phyloP scores from a whole-genome alignment of 768 basidiomycete species.

The Pleurotus salmoneostramineus region DNA sequence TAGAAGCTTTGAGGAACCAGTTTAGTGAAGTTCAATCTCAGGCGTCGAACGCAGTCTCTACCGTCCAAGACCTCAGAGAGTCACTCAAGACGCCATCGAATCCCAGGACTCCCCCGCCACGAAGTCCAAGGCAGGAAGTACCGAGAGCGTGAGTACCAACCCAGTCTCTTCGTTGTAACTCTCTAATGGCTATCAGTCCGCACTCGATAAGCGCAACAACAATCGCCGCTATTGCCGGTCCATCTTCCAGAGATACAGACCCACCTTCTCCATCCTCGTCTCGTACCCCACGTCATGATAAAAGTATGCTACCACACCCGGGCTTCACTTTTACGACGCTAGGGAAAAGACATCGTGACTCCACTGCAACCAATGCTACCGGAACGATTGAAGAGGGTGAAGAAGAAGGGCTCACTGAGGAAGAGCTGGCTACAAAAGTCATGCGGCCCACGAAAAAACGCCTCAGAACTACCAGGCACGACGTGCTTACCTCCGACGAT shows the following conservation, averaged over 20 bases:
- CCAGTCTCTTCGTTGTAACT: too few species aligned
- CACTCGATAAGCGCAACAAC: slow-evolving; percentile 6
- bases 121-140: slow-evolving; percentile 3
- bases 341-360: slow-evolving; percentile 65
- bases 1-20: slow-evolving; percentile 28
- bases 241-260: slow-evolving; percentile 1
- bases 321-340: slow-evolving; percentile 44
- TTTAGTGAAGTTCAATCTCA: slow-evolving; percentile 25
- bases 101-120: slow-evolving; percentile 6
- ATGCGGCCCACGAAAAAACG: slow-evolving; percentile 52
- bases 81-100: slow-evolving; percentile 5
- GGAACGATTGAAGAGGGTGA: slow-evolving; percentile 39
- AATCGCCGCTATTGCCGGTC: background rate
- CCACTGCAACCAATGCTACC: slow-evolving; percentile 36
- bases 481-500: background rate
- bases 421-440: slow-evolving; percentile 31
- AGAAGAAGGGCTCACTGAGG: slow-evolving; percentile 30
- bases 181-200: background rate
- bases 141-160: background rate
- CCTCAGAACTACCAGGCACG: slow-evolving; percentile 26
- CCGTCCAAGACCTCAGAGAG: slow-evolving; percentile 16
- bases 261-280: slow-evolving; percentile 8
- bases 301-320: slow-evolving; percentile 24
- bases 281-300: slow-evolving; percentile 10
- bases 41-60: slow-evolving; percentile 12